phyloP scores from a whole-genome alignment of 2,329 filamentous ascomycete species.

The Botryotinia globosa region DNA sequence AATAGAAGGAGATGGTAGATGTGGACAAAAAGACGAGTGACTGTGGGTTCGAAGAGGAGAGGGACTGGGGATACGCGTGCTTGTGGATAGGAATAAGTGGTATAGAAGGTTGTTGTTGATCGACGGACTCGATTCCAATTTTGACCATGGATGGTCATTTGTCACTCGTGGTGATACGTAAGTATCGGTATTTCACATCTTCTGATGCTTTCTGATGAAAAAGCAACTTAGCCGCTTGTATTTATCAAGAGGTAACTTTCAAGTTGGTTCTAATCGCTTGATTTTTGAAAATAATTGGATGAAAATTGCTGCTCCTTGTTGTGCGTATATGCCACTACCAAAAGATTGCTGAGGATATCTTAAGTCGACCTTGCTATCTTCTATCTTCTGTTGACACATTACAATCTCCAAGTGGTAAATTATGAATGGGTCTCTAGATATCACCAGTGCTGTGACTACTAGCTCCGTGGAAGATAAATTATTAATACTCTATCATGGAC shows the following conservation, averaged over 20 bases:
- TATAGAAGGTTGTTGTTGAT: not conserved
- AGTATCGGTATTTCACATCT: not conserved
- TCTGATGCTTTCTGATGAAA: not conserved
- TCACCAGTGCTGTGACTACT: not conserved
- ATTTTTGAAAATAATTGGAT: not conserved
- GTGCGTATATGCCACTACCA: not conserved
- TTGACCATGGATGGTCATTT: not conserved
- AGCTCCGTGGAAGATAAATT: not conserved
- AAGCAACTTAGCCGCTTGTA: not conserved
- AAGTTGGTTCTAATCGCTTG: not conserved
- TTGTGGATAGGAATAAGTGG: not conserved
- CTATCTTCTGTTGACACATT: not conserved
- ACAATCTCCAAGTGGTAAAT: not conserved
- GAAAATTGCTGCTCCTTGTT: not conserved
- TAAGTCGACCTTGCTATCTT: not conserved
- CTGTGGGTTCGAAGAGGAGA: not conserved
- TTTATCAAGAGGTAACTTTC: not conserved
- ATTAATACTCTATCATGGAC: not conserved
- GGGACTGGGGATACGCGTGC: no score
- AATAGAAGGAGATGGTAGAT: not conserved
- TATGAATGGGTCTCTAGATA: not conserved
- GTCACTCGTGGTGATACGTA: not conserved
- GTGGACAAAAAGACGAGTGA: not conserved
- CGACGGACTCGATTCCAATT: not conserved
- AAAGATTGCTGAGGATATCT: no score